Percentiles rank a stretch among this genome's conserved stretches.
phyloP scores from a whole-genome alignment of 1,284 basidiomycete genomes.

The Ustilago crameri region DNA sequence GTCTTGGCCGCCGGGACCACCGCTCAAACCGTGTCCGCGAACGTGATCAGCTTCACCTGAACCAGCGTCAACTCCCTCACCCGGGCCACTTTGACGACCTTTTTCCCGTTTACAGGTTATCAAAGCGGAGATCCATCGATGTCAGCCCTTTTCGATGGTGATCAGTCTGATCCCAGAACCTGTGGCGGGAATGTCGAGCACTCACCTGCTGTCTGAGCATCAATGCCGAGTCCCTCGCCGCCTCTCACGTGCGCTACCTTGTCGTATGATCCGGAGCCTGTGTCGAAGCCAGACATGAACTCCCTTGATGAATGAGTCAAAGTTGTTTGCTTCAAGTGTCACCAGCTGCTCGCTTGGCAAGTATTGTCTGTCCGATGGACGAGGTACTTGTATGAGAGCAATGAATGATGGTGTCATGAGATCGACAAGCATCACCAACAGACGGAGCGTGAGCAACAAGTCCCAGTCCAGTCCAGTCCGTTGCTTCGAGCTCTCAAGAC shows the following conservation, averaged over 20 bases:
- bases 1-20: slow-evolving; percentile 17
- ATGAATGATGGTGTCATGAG: no score
- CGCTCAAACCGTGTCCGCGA: slow-evolving; percentile 15
- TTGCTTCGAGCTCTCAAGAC: no score
- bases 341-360: no score
- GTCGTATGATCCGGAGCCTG: slow-evolving; percentile 18
- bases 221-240: slow-evolving; percentile 23
- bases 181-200: no score
- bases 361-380: no score
- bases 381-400: not conserved
- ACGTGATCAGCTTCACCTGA: slow-evolving; percentile 12
- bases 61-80: slow-evolving; percentile 18
- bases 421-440: no score
- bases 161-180: no score
- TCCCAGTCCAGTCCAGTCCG: no score
- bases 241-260: slow-evolving; percentile 11
- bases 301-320: no score
- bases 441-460: no score
- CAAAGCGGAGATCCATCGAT: not conserved
- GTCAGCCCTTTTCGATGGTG: not conserved
- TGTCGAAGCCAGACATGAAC: slow-evolving; percentile 22
- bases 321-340: no score
- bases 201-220: slow-evolving; percentile 24
- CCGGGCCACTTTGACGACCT: slow-evolving; percentile 13
- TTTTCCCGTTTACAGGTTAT: not conserved